Conservation (phyloP, 2,329 filamentous ascomycete genomes). For the Sporothrix schenckii region DNA sequence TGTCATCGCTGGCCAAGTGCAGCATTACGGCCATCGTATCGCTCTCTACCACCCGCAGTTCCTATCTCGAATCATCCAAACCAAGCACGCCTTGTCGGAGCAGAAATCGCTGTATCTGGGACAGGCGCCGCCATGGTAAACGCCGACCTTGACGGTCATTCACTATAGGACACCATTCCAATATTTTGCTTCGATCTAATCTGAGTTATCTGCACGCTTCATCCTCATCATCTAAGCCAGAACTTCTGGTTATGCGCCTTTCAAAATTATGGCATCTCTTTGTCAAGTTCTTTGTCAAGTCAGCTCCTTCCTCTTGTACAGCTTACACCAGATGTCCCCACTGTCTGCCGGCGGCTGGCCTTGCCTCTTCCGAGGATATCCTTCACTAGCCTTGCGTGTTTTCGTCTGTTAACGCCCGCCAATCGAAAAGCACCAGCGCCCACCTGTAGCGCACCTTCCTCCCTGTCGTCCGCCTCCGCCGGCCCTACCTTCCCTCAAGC, state of each 20-base stretch:
- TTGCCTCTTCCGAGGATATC: conserved; percentile 30
- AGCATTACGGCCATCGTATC: background rate
- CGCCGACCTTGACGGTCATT: background rate
- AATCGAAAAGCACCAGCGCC: conserved; percentile 27
- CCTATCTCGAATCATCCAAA: background rate
- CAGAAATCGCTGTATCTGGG: background rate
- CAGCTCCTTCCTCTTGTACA: background rate
- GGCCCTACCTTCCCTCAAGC: conserved; percentile 27
- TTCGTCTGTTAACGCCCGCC: background rate
- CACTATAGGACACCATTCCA: background rate
- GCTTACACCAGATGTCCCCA: background rate
- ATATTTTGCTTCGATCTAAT: background rate
- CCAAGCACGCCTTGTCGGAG: conserved; percentile 1
- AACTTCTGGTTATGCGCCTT: no score
- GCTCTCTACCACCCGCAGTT: background rate
- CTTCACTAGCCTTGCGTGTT: conserved; percentile 21
- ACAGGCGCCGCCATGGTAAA: conserved; percentile 1
- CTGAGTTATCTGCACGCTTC: no score
- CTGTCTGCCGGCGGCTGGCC: conserved; percentile 18
- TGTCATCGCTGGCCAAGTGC: background rate
- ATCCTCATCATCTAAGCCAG: no score
- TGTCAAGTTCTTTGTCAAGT: background rate
- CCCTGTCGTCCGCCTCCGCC: conserved; percentile 21
- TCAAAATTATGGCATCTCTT: background rate
- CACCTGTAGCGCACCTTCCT: conserved; percentile 7